Conservation (phyloP, 116 monocot genomes). For the Iris pallida region DNA sequence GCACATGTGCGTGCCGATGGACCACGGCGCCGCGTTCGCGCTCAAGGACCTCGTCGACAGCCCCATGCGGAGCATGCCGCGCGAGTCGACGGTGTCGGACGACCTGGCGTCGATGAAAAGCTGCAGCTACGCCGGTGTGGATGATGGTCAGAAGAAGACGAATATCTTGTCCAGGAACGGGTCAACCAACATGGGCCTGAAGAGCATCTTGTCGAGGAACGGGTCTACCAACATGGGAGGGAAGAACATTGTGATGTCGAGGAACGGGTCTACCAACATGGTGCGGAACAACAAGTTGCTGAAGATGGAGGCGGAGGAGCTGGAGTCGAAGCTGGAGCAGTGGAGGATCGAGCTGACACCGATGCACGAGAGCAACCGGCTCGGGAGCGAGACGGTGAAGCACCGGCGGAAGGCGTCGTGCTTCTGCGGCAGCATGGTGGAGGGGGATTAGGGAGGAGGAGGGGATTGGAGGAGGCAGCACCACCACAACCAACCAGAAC, state of each 20-base stretch:
- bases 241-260: neutral
- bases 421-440: neutral
- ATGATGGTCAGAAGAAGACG: no score
- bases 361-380: neutral
- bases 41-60: constrained; percentile 6
- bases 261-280: neutral
- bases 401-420: neutral
- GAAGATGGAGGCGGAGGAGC: constrained; percentile 24
- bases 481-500: no score
- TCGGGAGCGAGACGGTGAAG: neutral
- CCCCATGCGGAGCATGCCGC: neutral
- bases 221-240: neutral
- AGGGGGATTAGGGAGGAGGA: neutral
- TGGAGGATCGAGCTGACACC: constrained; percentile 58
- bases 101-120: no score
- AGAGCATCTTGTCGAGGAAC: neutral
- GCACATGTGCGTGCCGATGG: constrained; percentile 7
- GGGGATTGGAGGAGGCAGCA: neutral
- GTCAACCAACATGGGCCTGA: neutral
- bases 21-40: constrained; percentile 5
- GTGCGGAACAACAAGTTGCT: neutral
- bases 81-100: no score
- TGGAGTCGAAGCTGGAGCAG: constrained; percentile 45
- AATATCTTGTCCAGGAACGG: no score
- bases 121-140: no score